A percentile compares a stretch with the other conserved stretches of the same genome.
Conservation (phyloP, 2,329 filamentous ascomycete species). For the Aschersonia sp. region DNA sequence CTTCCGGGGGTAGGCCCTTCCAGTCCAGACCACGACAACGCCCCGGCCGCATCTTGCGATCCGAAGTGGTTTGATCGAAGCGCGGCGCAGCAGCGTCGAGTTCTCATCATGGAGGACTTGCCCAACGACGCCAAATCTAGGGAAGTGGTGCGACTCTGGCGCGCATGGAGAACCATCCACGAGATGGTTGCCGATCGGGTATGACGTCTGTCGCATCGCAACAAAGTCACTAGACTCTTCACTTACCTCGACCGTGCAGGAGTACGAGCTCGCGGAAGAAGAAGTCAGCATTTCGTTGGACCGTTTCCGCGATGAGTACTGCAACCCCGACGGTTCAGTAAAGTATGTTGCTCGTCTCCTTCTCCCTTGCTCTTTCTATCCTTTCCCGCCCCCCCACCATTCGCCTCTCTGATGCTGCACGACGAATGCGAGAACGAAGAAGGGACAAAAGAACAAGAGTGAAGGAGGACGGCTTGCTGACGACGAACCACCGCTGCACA, state of each 20-base stretch:
- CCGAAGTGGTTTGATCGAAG: no score
- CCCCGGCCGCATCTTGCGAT: no score
- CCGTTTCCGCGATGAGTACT: conserved; percentile 62
- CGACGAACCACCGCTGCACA: background rate
- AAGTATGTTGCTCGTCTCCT: conserved; percentile 41
- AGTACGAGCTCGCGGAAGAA: conserved; percentile 81
- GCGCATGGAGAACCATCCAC: conserved; percentile 82
- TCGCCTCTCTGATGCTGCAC: background rate
- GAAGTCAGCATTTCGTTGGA: conserved; percentile 78
- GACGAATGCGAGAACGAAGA: no score
- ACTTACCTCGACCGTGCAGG: conserved; percentile 33
- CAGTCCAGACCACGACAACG: no score
- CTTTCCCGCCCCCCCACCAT: background rate
- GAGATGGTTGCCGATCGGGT: conserved; percentile 91
- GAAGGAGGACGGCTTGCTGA: no score
- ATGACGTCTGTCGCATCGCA: conserved; percentile 18
- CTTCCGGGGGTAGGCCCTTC: no score
- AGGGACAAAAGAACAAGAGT: no score
- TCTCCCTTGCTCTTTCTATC: background rate
- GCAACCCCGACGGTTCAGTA: conserved; percentile 55
- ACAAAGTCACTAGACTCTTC: background rate
- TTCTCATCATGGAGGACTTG: conserved; percentile 24
- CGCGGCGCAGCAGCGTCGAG: conserved; percentile 1
- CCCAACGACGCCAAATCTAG: conserved; percentile 35
- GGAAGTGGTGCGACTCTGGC: conserved; percentile 63